A percentile compares a stretch with the other conserved stretches of the same genome.
phyloP scores from a whole-genome alignment of 768 basidiomycete genomes.

The Mycena capillaripes region DNA sequence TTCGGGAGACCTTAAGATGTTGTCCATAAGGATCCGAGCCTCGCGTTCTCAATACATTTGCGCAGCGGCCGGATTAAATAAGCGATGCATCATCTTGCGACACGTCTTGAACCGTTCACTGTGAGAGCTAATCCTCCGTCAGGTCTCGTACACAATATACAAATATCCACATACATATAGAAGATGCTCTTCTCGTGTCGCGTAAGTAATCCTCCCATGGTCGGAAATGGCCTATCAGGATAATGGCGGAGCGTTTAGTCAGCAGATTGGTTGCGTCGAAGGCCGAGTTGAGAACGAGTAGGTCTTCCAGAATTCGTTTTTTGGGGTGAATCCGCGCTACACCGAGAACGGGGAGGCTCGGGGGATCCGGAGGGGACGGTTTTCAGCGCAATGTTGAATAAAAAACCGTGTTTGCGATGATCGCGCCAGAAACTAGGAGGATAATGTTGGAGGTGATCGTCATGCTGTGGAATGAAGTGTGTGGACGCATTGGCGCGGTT shows the following conservation, averaged over 20 bases:
- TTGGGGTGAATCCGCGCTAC: conserved; percentile 25
- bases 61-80: conserved; percentile 26
- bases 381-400: not conserved
- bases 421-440: not conserved
- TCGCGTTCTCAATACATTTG: conserved; percentile 23
- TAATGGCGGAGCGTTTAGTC: conserved; percentile 54
- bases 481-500: not conserved
- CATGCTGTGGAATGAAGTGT: not conserved
- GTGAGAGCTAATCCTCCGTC: conserved; percentile 4
- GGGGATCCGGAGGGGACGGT: conserved; percentile 21
- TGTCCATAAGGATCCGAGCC: conserved; percentile 21
- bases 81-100: conserved; percentile 30
- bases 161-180: conserved; percentile 27
- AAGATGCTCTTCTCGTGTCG: conserved; percentile 31
- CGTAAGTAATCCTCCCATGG: conserved; percentile 14
- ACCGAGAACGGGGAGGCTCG: conserved; percentile 30
- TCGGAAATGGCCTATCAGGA: conserved; percentile 50
- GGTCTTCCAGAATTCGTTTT: conserved; percentile 47
- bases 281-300: conserved; percentile 52
- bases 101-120: conserved; percentile 33
- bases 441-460: not conserved
- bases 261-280: conserved; percentile 44
- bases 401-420: not conserved
- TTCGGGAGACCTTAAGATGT: conserved; percentile 19
- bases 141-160: not conserved